These are phyloP conservation scores for Lathyrus oleraceus DNA, from an alignment of 306 rosid genomes.

Conservation along the genomic window DNA sequence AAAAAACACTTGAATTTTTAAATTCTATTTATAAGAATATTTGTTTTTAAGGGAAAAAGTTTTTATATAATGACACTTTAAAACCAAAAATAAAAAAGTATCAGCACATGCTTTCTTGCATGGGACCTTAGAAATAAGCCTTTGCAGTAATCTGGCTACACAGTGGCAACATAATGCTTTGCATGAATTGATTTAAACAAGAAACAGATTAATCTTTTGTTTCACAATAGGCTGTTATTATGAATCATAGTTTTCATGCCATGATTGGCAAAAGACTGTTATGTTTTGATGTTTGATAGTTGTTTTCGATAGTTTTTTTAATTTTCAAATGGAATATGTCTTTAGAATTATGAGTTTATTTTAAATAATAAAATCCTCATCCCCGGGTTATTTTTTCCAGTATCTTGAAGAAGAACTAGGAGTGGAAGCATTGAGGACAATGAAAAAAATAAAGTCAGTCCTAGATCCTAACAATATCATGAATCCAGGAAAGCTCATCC, in stretches of 20 bases:
- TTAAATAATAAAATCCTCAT: constrained; percentile 15
- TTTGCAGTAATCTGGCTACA: constrained; percentile 21
- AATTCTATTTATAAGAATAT: no score
- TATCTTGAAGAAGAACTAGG: constrained; percentile 94
- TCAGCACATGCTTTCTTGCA: no score
- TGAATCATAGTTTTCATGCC: constrained; percentile 16
- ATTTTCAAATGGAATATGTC: not conserved
- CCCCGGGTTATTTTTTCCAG: constrained; percentile 39
- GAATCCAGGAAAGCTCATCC: constrained; percentile 97
- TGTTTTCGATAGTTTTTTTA: constrained; percentile 17
- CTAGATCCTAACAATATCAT: constrained; percentile 87
- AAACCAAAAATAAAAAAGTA: no score
- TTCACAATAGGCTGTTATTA: constrained; percentile 7
- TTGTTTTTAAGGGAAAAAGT: no score
- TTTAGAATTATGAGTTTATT: constrained; percentile 12
- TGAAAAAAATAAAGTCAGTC: constrained; percentile 80
- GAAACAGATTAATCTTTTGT: not conserved
- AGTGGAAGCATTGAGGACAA: constrained; percentile 74
- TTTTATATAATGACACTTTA: no score
- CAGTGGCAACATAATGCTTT: constrained; percentile 19
- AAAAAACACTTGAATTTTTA: no score
- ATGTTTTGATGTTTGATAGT: constrained; percentile 17
- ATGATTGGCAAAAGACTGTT: constrained; percentile 1
- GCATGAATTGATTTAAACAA: not conserved
- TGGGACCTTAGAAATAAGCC: not conserved